These are phyloP conservation scores for Amoebophrya sp. DNA, from an alignment of 169 alveolate species.

Conservation along the genomic window DNA sequence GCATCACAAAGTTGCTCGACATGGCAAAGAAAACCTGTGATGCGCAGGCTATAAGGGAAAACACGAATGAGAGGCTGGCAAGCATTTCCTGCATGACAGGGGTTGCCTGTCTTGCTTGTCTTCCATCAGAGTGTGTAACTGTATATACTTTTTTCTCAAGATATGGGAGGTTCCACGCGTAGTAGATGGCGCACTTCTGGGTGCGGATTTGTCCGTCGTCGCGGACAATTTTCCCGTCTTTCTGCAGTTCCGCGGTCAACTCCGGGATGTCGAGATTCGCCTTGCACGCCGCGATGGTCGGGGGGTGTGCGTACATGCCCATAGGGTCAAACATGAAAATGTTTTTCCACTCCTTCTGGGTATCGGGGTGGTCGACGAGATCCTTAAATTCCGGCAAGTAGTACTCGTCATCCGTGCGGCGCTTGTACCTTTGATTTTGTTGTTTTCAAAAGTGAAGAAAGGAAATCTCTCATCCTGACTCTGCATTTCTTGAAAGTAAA, in stretches of 20 bases:
- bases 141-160: too few relatives aligned
- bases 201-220: constrained; percentile 37
- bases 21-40: too few relatives aligned
- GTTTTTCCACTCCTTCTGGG: constrained; percentile 44
- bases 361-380: constrained; percentile 39
- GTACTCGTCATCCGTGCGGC: constrained; percentile 35
- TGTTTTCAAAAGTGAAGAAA: too few relatives aligned
- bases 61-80: too few relatives aligned
- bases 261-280: constrained; percentile 49
- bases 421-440: neutral
- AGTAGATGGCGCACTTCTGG: constrained; percentile 45
- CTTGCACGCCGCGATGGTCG: constrained; percentile 49
- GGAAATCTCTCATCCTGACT: too few relatives aligned
- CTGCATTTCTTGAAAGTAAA: too few relatives aligned
- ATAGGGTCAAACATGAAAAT: constrained; percentile 45
- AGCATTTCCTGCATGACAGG: too few relatives aligned
- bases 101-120: too few relatives aligned
- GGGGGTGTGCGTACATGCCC: constrained; percentile 49
- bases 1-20: too few relatives aligned
- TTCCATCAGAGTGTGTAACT: too few relatives aligned
- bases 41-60: too few relatives aligned
- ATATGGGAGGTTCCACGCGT: constrained; percentile 49
- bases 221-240: constrained; percentile 37
- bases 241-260: constrained; percentile 24
- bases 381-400: constrained; percentile 47